Evolutionary conservation across 2,329 filamentous ascomycete species (phyloP), one percentile per base, ranked within the genome.

Genomic region (Aschersonia sp.): DNA sequence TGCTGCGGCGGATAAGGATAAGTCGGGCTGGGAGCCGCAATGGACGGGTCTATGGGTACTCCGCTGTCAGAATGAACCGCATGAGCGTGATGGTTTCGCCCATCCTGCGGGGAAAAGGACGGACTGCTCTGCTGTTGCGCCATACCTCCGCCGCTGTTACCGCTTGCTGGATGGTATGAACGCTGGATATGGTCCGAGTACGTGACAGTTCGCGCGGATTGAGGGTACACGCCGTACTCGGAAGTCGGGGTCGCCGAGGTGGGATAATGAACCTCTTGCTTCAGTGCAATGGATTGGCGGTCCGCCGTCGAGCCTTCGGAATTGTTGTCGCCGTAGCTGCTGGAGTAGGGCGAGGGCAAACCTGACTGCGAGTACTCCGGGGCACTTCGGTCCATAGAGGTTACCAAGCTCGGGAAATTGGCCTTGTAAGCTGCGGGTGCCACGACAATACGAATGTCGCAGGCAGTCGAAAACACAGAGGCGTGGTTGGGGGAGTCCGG

Each of bases 11-110:
- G 46, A 44, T 87, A 84, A 58, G 86, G 78, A 65, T 94, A 95
- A 59, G 87, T 89, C 51, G 90, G 89, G 75, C 87, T 95, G 62
- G 87, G 85, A 60, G 86, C 83, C 67, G 88, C 85, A 66, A 95
- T 95, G 67, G 88, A 94, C 62, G 89, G 88, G 94, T 95, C 90
- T 95, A 94, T 89, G 83, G 87, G 87, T 74, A 94, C 81, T 81
- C 87, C 83, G 79, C 77, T 79, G 87, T 95, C 86, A 95, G 89
- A 94, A 70, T 87, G 89, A 71, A 83, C 77, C 76, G 79, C 74
- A 66, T 77, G 74, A 72, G 78, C 76, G 73, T 82, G 83, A 82
- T 84, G 80, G 77, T 74, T 83, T 72, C 76, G 74, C 63, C 68
- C 84, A 87, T 88, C 84, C 77, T 81, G 77, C 73, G 86, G 74